Conservation (phyloP, 1,284 basidiomycete genomes). For the Mycosarcoma maydis region DNA sequence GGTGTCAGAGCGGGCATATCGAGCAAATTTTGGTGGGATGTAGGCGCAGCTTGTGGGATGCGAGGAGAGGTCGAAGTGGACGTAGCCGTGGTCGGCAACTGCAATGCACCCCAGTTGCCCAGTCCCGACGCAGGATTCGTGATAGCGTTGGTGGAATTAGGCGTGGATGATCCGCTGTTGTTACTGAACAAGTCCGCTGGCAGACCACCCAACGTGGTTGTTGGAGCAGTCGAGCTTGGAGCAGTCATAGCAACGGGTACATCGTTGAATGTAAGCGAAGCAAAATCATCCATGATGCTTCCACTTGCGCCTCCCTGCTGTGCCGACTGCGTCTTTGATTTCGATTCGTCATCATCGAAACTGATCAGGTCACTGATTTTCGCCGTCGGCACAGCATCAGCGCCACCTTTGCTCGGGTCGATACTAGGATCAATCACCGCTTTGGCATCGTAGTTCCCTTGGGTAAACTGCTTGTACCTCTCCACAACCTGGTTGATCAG, state of each 20-base stretch:
- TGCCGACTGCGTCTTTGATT: not conserved
- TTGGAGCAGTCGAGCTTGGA: not conserved
- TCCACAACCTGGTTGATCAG: constrained; percentile 91
- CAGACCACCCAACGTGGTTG: constrained; percentile 23
- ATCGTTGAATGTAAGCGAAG: constrained; percentile 56
- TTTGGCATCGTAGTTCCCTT: constrained; percentile 80
- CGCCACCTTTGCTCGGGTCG: constrained; percentile 57
- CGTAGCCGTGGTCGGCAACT: constrained; percentile 48
- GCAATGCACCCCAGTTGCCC: constrained; percentile 57
- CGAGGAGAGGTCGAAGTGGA: constrained; percentile 33
- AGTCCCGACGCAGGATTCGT: constrained; percentile 30
- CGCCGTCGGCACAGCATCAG: constrained; percentile 60
- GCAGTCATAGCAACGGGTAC: constrained; percentile 3
- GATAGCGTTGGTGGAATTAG: not conserved
- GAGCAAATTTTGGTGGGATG: constrained; percentile 5
- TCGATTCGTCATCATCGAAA: constrained; percentile 60
- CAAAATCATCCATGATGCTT: constrained; percentile 59
- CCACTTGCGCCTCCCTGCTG: too few species aligned
- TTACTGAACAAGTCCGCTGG: constrained; percentile 44
- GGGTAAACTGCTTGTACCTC: constrained; percentile 90
- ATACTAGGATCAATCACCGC: constrained; percentile 71
- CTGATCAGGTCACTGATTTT: constrained; percentile 63
- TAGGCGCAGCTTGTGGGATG: constrained; percentile 10
- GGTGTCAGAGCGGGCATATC: constrained; percentile 29
- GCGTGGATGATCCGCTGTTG: constrained; percentile 23